These are phyloP conservation scores for Zymoseptoria crescenta DNA, from an alignment of 2,329 filamentous ascomycete genomes.

Conservation along the genomic window DNA sequence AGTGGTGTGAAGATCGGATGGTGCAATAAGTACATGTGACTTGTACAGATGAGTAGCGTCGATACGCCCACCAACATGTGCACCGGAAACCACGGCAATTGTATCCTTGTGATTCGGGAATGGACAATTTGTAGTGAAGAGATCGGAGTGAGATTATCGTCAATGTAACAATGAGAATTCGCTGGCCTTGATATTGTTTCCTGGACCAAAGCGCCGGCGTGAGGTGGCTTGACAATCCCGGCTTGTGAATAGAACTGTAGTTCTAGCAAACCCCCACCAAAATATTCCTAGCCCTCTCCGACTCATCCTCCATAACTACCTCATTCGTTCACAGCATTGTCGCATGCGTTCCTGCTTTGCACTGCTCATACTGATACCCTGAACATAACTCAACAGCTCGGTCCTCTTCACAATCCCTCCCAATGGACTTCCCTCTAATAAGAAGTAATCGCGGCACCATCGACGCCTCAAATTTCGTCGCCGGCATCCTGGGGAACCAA, in stretches of 20 bases:
- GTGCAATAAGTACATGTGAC: constrained; percentile 10
- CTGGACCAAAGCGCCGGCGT: too few species aligned
- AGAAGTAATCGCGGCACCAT: constrained; percentile 12
- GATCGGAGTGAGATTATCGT: too few species aligned
- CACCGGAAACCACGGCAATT: background rate
- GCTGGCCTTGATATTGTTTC: too few species aligned
- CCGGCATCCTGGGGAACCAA: constrained; percentile 19
- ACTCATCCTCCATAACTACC: background rate
- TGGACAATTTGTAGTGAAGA: too few species aligned
- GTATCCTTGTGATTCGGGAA: background rate
- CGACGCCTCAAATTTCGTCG: constrained; percentile 20
- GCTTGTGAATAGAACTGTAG: too few species aligned
- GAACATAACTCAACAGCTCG: background rate
- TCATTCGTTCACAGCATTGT: background rate
- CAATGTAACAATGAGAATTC: too few species aligned
- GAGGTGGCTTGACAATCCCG: too few species aligned
- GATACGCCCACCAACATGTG: background rate
- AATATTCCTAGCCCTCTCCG: background rate
- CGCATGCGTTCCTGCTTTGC: background rate
- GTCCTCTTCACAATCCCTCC: background rate
- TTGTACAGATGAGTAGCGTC: background rate
- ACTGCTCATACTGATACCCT: background rate
- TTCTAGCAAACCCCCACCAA: background rate
- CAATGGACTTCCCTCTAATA: constrained; percentile 20
- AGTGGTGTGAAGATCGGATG: constrained; percentile 29